A percentile compares a stretch with the other conserved stretches of the same genome.
Evolutionary conservation across 257 asterid species (phyloP).

Genomic region (Fraxinus excelsior): DNA sequence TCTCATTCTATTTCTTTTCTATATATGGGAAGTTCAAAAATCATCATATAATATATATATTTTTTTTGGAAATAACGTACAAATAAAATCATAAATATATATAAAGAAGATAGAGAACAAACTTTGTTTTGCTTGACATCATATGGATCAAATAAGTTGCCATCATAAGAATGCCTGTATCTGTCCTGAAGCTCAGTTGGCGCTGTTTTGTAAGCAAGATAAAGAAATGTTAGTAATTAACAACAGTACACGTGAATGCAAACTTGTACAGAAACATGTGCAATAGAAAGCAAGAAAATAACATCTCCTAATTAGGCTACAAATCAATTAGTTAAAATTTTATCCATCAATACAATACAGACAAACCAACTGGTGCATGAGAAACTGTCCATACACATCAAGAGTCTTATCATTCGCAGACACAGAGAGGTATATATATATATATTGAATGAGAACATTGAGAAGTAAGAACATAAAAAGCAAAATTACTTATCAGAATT

Average conservation of each 20-base stretch:
- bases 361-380: neutral
- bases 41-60: no score
- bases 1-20: no score
- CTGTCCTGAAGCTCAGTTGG: constrained; percentile 58
- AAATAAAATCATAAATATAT: neutral
- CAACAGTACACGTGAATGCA: neutral
- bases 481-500: neutral
- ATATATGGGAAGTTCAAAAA: no score
- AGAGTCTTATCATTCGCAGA: neutral
- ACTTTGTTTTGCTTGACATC: constrained; percentile 69
- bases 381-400: neutral
- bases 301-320: neutral
- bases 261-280: neutral
- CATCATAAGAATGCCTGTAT: constrained; percentile 62
- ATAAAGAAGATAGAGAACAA: constrained; percentile 40
- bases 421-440: neutral
- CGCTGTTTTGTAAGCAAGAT: constrained; percentile 44
- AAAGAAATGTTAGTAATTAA: constrained; percentile 28
- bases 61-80: neutral
- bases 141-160: constrained; percentile 62
- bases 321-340: neutral
- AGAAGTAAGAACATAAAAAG: neutral
- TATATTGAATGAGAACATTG: neutral
- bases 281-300: neutral
- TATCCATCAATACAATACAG: neutral